Conservation (phyloP, 257 asterid genomes). For the Solanum megistacrolobum region DNA sequence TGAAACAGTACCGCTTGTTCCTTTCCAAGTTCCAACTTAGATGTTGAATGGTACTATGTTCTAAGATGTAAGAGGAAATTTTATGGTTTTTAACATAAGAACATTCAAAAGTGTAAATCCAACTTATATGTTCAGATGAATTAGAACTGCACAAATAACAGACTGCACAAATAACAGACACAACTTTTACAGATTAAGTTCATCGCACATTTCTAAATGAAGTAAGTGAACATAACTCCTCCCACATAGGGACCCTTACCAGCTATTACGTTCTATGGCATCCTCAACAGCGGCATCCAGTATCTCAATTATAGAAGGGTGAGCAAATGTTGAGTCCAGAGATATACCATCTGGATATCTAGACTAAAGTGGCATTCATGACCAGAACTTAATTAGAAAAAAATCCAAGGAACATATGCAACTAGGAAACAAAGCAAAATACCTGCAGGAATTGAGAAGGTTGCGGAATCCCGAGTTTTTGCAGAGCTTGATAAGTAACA, state of each 20-base stretch:
- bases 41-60: not conserved
- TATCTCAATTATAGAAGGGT: conserved; percentile 78
- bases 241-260: conserved; percentile 44
- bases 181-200: not conserved
- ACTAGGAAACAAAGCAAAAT: conserved; percentile 9
- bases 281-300: conserved; percentile 88
- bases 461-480: conserved; percentile 90
- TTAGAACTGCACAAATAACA: not conserved
- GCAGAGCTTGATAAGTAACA: conserved; percentile 68
- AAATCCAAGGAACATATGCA: conserved; percentile 1
- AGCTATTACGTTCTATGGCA: conserved; percentile 78
- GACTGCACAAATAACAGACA: not conserved
- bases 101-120: not conserved
- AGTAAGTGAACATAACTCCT: not conserved
- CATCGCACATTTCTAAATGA: not conserved
- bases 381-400: conserved; percentile 11
- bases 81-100: not conserved
- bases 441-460: conserved; percentile 91
- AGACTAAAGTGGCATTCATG: conserved; percentile 42
- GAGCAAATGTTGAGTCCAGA: conserved; percentile 64
- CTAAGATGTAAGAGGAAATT: not conserved
- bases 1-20: not conserved
- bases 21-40: not conserved
- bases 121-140: not conserved
- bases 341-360: conserved; percentile 92